Evolutionary conservation across 345 rosid species (phyloP).

Genomic region (Syzygium aqueum): DNA sequence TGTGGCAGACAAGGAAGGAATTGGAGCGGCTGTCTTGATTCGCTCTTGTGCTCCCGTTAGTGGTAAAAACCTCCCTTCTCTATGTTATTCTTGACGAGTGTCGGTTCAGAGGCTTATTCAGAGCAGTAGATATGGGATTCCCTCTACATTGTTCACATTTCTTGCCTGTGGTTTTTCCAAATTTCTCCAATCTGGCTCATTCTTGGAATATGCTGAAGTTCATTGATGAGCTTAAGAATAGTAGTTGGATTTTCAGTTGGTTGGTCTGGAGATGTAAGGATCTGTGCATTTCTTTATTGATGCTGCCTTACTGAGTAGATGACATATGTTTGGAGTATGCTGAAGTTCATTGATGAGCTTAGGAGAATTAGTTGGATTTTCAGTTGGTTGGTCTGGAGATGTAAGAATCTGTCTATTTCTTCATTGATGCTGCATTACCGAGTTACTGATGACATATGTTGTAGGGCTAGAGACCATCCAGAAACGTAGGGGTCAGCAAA

Average conservation of each 20-base stretch:
- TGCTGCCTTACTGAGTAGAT: not conserved
- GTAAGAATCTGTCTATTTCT: not conserved
- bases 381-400: not conserved
- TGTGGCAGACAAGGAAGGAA: conserved; percentile 86
- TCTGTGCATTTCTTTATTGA: not conserved
- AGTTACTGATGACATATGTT: not conserved
- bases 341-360: too few relatives aligned
- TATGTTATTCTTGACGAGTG: not conserved
- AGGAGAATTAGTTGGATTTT: not conserved
- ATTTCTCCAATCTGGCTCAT: not conserved
- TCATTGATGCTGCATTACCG: not conserved
- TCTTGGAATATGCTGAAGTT: not conserved
- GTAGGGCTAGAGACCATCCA: conserved; percentile 87
- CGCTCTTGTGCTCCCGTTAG: conserved; percentile 78
- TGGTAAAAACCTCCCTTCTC: conserved; percentile 31
- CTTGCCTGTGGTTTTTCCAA: not conserved
- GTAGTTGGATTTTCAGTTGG: not conserved
- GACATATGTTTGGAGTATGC: not conserved
- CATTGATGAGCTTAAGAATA: not conserved
- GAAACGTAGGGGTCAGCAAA: conserved; percentile 70
- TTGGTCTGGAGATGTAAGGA: not conserved
- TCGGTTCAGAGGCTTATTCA: not conserved
- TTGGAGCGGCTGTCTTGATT: conserved; percentile 83
- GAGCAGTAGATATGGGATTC: not conserved
- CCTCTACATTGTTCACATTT: not conserved